phyloP scores from a whole-genome alignment of 345 rosid species.

The Balakata baccata region DNA sequence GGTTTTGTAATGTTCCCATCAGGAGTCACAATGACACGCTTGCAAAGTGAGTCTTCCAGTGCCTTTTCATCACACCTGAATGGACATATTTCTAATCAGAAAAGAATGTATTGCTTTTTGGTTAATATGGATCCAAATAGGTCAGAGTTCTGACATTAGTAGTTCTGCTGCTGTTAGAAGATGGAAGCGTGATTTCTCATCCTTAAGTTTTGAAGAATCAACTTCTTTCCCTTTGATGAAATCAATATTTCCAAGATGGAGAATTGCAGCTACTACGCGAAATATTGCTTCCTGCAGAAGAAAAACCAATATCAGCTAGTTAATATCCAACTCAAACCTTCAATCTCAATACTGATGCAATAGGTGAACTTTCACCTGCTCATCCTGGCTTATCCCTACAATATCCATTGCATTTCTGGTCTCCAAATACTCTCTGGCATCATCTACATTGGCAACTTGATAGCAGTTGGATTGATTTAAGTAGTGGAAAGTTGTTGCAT shows the following conservation, averaged over 20 bases:
- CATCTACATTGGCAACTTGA: conserved; percentile 62
- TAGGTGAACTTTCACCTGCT: conserved; percentile 44
- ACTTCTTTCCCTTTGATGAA: conserved; percentile 64
- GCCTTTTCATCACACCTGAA: conserved; percentile 65
- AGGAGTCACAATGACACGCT: conserved; percentile 76
- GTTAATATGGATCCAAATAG: background rate
- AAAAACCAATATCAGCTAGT: background rate
- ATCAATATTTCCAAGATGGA: conserved; percentile 69
- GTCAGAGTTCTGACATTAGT: conserved; percentile 40
- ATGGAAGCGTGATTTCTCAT: conserved; percentile 57
- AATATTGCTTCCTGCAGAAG: conserved; percentile 62
- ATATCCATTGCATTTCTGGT: conserved; percentile 80
- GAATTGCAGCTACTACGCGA: conserved; percentile 67
- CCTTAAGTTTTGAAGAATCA: conserved; percentile 69
- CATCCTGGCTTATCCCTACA: conserved; percentile 59
- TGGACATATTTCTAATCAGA: conserved; percentile 2
- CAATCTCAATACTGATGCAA: background rate
- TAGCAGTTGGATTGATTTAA: conserved; percentile 68
- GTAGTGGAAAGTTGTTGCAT: conserved; percentile 63
- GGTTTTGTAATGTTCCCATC: conserved; percentile 69
- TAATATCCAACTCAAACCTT: no score
- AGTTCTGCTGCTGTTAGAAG: conserved; percentile 65
- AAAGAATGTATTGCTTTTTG: background rate
- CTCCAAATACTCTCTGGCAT: conserved; percentile 66
- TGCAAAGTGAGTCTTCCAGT: conserved; percentile 66